These are phyloP conservation scores for Rossbeevera mucosa DNA, from an alignment of 768 basidiomycete species.

Conservation along the genomic window DNA sequence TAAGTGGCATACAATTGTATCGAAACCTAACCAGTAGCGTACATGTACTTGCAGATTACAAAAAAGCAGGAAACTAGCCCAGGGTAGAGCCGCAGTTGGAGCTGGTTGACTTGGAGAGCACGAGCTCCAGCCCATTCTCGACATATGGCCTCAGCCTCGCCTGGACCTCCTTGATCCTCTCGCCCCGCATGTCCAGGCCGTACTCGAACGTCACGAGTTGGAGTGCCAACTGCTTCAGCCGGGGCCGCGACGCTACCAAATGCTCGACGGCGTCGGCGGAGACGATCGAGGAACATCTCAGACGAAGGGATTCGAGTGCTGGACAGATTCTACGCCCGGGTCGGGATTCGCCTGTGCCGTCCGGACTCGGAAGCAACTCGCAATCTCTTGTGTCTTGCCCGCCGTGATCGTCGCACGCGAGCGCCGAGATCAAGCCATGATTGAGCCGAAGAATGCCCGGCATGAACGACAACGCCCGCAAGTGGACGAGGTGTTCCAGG, in stretches of 20 bases:
- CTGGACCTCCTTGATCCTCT: conserved; percentile 20
- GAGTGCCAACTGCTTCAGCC: conserved; percentile 18
- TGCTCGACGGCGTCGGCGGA: conserved; percentile 19
- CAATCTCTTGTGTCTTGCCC: neutral
- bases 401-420: conserved; percentile 5
- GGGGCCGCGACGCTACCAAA: conserved; percentile 25
- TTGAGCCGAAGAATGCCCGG: conserved; percentile 31
- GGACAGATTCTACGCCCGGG: conserved; percentile 15
- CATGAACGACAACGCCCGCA: conserved; percentile 19
- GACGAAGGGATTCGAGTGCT: conserved; percentile 18
- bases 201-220: conserved; percentile 30
- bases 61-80: no score
- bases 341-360: neutral
- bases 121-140: conserved; percentile 21
- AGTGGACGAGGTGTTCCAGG: conserved; percentile 14
- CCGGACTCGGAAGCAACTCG: neutral
- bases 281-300: conserved; percentile 24
- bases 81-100: neutral
- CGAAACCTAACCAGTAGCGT: no score
- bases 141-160: conserved; percentile 14
- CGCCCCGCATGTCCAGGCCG: conserved; percentile 26
- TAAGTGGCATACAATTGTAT: no score
- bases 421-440: conserved; percentile 26
- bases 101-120: conserved; percentile 20
- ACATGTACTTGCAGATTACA: no score